phyloP scores from a whole-genome alignment of 805 yeast genomes.

The Candida nonsorbophila region DNA sequence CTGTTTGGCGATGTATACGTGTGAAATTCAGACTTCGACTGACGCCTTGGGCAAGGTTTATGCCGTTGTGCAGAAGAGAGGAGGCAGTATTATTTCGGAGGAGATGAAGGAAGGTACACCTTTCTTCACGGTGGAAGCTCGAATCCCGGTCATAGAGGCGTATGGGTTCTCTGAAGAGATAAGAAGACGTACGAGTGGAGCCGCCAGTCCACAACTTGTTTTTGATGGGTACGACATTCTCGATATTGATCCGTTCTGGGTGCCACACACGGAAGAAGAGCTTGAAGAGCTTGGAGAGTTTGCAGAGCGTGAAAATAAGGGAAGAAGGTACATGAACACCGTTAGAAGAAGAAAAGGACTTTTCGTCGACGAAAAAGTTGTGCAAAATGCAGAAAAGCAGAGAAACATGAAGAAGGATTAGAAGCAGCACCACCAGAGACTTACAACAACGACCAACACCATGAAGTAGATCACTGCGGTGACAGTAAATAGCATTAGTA shows the following conservation, averaged over 20 bases:
- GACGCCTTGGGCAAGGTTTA: slow-evolving; percentile 95
- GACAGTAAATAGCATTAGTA: no score
- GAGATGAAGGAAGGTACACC: slow-evolving; percentile 99
- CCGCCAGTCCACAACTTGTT: slow-evolving; percentile 93
- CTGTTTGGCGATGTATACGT: slow-evolving; percentile 86
- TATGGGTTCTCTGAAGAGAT: slow-evolving; percentile 96
- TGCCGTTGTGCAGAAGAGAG: slow-evolving; percentile 84
- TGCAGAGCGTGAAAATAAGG: slow-evolving; percentile 89
- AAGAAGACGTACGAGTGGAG: slow-evolving; percentile 89
- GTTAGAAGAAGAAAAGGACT: slow-evolving; percentile 86
- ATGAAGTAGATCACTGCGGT: no score
- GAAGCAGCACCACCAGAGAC: background rate
- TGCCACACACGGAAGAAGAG: slow-evolving; percentile 96
- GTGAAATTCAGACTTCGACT: slow-evolving; percentile 92
- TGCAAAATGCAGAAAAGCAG: slow-evolving; percentile 91
- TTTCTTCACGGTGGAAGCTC: slow-evolving; percentile 80
- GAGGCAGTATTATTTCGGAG: slow-evolving; percentile 81
- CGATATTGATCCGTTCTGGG: slow-evolving; percentile 97
- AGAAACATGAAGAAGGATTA: slow-evolving; percentile 75
- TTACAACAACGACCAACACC: no score
- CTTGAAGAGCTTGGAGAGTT: slow-evolving; percentile 87
- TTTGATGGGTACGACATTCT: slow-evolving; percentile 84
- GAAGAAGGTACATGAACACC: slow-evolving; percentile 76
- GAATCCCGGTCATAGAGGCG: slow-evolving; percentile 90
- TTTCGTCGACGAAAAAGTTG: slow-evolving; percentile 83